Percentiles rank a stretch among this genome's conserved stretches.
Evolutionary conservation across 2,329 filamentous ascomycete genomes (phyloP).

Genomic region (Arthrocladium fulminans): DNA sequence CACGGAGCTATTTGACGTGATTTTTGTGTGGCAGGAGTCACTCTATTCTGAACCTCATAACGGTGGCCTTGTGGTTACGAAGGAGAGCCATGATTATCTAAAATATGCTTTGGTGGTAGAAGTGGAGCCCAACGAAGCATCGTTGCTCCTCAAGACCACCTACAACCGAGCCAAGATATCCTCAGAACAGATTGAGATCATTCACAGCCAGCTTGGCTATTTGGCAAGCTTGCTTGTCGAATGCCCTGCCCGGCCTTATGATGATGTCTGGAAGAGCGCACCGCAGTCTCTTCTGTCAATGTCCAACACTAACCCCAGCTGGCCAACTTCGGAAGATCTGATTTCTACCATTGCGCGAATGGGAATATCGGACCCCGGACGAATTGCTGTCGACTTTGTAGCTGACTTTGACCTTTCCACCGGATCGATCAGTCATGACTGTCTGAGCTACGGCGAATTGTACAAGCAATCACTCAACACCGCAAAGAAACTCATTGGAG

Average conservation of each 20-base stretch:
- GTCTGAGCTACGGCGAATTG: conserved; percentile 56
- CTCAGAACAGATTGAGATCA: conserved; percentile 42
- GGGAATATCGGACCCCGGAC: conserved; percentile 41
- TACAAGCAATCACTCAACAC: conserved; percentile 57
- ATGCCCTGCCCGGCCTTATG: conserved; percentile 28
- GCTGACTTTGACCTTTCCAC: conserved; percentile 35
- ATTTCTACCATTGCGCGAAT: conserved; percentile 47
- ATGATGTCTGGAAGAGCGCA: conserved; percentile 16
- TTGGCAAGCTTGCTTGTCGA: conserved; percentile 40
- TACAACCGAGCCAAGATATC: conserved; percentile 49
- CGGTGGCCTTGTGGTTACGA: conserved; percentile 43
- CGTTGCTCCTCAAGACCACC: conserved; percentile 45
- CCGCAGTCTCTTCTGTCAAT: conserved; percentile 36
- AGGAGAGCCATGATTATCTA: conserved; percentile 58
- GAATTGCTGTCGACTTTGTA: conserved; percentile 58
- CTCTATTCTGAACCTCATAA: conserved; percentile 33
- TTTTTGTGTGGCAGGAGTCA: conserved; percentile 81
- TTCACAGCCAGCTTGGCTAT: conserved; percentile 55
- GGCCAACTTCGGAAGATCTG: conserved; percentile 38
- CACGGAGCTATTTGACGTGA: conserved; percentile 60
- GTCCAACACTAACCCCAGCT: conserved; percentile 36
- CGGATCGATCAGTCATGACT: conserved; percentile 28
- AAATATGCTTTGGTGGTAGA: conserved; percentile 72
- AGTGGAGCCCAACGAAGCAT: conserved; percentile 52
- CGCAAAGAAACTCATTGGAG: conserved; percentile 46